A percentile compares a stretch with the other conserved stretches of the same genome.
Conservation (phyloP, 192 early-diverging fungal species). For the Coemansia sp. region DNA sequence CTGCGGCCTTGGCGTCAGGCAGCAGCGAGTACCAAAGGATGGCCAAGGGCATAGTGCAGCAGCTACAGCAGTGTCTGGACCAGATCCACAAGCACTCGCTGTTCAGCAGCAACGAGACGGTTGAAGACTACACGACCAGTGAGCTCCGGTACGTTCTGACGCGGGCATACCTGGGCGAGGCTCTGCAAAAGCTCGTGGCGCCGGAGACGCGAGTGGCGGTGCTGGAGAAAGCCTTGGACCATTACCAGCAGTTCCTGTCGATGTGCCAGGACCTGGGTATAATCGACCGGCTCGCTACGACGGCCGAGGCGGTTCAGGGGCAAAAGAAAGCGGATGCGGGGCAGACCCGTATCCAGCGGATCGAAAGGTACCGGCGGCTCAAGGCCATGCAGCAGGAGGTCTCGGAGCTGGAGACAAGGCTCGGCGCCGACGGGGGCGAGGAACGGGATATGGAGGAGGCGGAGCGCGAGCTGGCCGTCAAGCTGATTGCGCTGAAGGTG, state of each 20-base stretch:
- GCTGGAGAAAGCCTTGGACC: conserved; percentile 9
- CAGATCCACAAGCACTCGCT: conserved; percentile 53
- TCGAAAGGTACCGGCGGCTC: conserved; percentile 49
- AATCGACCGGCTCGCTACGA: conserved; percentile 35
- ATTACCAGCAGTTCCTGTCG: conserved; percentile 23
- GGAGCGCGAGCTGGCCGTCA: conserved; percentile 66
- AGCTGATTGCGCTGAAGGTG: conserved; percentile 67
- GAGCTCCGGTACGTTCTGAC: conserved; percentile 59
- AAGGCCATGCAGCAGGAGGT: conserved; percentile 69
- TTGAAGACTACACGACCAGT: conserved; percentile 80
- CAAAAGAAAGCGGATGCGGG: conserved; percentile 6
- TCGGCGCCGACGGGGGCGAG: conserved; percentile 30
- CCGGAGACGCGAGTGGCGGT: conserved; percentile 3
- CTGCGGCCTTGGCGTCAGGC: conserved; percentile 17
- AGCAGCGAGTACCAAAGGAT: conserved; percentile 40
- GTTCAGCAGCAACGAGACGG: conserved; percentile 81
- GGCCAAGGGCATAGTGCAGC: conserved; percentile 7
- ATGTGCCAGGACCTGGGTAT: conserved; percentile 18
- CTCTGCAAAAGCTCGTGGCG: conserved; percentile 19
- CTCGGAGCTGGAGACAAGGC: conserved; percentile 70
- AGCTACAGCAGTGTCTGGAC: conserved; percentile 11
- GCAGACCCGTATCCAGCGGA: conserved; percentile 22
- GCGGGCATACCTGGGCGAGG: conserved; percentile 35
- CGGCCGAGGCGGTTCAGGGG: conserved; percentile 21
- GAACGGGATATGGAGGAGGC: conserved; percentile 67